These are phyloP conservation scores for Pseudonitzschia delicatissima DNA, from an alignment of 108 stramenopile genomes.

Conservation along the genomic window DNA sequence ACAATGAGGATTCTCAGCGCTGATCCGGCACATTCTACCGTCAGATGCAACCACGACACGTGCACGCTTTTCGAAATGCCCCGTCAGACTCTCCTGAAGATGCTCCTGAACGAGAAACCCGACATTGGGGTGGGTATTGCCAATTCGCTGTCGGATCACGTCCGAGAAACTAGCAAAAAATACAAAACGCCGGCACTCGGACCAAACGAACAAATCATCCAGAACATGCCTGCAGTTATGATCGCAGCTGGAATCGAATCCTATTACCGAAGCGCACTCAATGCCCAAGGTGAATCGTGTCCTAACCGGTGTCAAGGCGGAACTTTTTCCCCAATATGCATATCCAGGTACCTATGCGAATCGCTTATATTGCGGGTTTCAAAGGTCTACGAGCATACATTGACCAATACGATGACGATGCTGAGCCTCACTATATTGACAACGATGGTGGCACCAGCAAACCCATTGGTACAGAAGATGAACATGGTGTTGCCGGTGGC, in stretches of 20 bases:
- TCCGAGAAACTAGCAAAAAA: slow-evolving; percentile 32
- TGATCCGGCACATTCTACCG: slow-evolving; percentile 33
- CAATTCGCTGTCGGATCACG: slow-evolving; percentile 32
- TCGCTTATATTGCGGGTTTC: slow-evolving; percentile 74
- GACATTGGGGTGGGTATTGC: slow-evolving; percentile 35
- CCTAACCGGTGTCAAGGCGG: slow-evolving; percentile 48
- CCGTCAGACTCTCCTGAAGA: slow-evolving; percentile 25
- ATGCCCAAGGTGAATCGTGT: slow-evolving; percentile 61
- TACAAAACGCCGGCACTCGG: slow-evolving; percentile 48
- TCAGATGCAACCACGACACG: slow-evolving; percentile 21
- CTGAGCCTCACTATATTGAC: slow-evolving; percentile 19
- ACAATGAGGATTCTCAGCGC: slow-evolving; percentile 41
- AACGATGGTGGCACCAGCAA: not conserved
- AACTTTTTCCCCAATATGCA: slow-evolving; percentile 77
- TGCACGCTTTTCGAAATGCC: slow-evolving; percentile 47
- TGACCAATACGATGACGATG: slow-evolving; percentile 35
- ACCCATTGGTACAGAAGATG: not conserved
- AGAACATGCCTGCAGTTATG: slow-evolving; percentile 55
- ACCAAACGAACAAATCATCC: slow-evolving; percentile 37
- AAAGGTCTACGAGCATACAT: slow-evolving; percentile 47
- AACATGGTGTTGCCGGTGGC: slow-evolving; percentile 2
- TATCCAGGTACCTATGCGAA: slow-evolving; percentile 73
- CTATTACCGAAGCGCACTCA: slow-evolving; percentile 68
- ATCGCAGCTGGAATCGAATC: slow-evolving; percentile 80
- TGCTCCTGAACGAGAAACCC: slow-evolving; percentile 26